Conservation (phyloP, 257 asterid genomes). For the Nicotiana paniculata region DNA sequence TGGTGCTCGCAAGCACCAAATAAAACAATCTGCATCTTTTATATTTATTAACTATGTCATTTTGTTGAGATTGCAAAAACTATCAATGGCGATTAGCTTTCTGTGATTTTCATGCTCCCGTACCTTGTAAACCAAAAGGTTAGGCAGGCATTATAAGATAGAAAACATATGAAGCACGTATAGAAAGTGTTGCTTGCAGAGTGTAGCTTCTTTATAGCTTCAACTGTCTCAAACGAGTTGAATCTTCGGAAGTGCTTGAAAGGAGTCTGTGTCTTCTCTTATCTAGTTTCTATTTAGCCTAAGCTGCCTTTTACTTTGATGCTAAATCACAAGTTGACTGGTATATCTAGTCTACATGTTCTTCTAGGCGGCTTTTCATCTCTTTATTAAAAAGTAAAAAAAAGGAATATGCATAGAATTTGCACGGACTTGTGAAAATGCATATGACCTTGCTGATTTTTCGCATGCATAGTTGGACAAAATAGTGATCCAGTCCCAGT, state of each 20-base stretch:
- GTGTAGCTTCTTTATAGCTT: too few species aligned
- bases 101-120: background rate
- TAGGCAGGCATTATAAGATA: background rate
- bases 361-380: background rate
- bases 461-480: background rate
- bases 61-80: background rate
- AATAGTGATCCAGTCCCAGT: too few species aligned
- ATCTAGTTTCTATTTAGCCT: slow-evolving; percentile 1
- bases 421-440: background rate
- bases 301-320: background rate
- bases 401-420: background rate
- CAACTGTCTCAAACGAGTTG: too few species aligned
- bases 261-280: background rate
- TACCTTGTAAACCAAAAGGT: background rate
- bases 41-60: background rate
- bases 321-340: background rate
- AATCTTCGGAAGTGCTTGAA: background rate
- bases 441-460: background rate
- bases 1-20: too few species aligned
- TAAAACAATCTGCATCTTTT: background rate
- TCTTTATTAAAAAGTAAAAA: background rate
- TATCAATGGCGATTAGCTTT: background rate
- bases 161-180: background rate
- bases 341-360: background rate
- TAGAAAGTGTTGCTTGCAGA: too few species aligned